Base-by-base conservation (phyloP, 1,284 basidiomycete species). In the Pseudomicrostroma phylloplanum region DNA sequence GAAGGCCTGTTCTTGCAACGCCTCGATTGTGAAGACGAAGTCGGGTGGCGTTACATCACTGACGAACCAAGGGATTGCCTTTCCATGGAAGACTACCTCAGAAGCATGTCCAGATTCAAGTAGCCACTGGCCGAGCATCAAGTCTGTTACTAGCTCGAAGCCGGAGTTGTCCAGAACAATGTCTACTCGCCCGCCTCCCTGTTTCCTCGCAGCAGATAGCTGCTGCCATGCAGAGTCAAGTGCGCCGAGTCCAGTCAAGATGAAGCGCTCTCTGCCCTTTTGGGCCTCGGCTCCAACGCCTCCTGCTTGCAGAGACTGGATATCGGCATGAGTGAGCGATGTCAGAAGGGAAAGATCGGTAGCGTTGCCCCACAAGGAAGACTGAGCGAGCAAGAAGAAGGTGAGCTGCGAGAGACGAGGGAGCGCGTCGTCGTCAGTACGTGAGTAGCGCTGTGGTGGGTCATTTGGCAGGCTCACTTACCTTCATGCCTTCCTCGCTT, bases 121-220 rank as follows among this genome's bases (percentile, higher is more conserved):
- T 48, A 74, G 61, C 74, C 96, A 97, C 78, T 98, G 94, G 42
- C 93, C 94, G 67, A 98, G 87, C 21, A 96, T 87, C 39, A 97
- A 81, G 77, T 97, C 96, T 1, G 93, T 96, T 80, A 91, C 92
- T 15, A 97, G 83, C 89, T 97, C 93, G 68, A 96, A 96, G 1
- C 68, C 70, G 88, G 91, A 87, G 76, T 97, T 97, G 79, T 97
- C 94, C 30, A 98, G 82, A 1, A 97, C 86, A 65, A 97, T 88
- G 79, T 98, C 94, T 17, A 94, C 83, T 8, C 88, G 83, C 0
- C 17, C 42, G 26, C 56, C 41, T 26, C 49, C 30, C 12, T 56
- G 42, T 13, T n/a, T 2, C 36, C 7, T 9, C 12, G 83, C 86
- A 60, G 82, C 80, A 57, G 84, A 83, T 23, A 96, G 73, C 72